Evolutionary conservation across 805 yeast species (phyloP).

Genomic region (Ogataea pignaliae): DNA sequence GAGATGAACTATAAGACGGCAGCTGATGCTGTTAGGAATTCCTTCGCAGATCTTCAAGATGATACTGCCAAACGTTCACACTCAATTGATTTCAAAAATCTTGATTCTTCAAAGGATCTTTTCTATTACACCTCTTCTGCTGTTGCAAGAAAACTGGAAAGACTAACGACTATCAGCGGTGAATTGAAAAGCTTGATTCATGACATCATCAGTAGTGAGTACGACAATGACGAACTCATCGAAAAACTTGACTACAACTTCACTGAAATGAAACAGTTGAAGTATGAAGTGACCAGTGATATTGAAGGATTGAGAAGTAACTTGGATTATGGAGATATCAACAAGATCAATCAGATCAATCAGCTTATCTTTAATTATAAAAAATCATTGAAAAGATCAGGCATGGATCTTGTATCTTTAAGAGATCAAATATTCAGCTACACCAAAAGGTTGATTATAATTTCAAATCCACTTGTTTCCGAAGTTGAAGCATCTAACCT

Average conservation of each 20-base stretch:
- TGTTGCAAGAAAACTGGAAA: background rate
- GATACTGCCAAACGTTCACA: background rate
- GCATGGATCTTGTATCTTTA: background rate
- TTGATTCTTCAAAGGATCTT: constrained; percentile 1
- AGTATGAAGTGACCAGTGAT: constrained; percentile 57
- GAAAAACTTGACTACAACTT: background rate
- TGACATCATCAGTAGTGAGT: background rate
- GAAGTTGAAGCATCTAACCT: background rate
- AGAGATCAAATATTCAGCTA: background rate
- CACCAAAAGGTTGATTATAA: background rate
- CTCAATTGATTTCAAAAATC: background rate
- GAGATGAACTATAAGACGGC: background rate
- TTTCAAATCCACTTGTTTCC: background rate
- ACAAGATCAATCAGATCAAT: constrained; percentile 81
- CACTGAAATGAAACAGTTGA: constrained; percentile 33
- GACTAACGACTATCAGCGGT: background rate
- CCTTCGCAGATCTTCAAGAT: constrained; percentile 1
- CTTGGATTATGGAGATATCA: constrained; percentile 53
- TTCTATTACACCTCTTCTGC: background rate
- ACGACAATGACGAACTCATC: background rate
- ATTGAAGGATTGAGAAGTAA: constrained; percentile 67
- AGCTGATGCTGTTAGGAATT: constrained; percentile 1
- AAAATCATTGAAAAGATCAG: constrained; percentile 34
- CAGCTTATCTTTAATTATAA: constrained; percentile 73
- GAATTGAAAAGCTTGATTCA: background rate